Evolutionary conservation across 2,329 filamentous ascomycete genomes (phyloP).

Genomic region (Diplodia seriata): DNA sequence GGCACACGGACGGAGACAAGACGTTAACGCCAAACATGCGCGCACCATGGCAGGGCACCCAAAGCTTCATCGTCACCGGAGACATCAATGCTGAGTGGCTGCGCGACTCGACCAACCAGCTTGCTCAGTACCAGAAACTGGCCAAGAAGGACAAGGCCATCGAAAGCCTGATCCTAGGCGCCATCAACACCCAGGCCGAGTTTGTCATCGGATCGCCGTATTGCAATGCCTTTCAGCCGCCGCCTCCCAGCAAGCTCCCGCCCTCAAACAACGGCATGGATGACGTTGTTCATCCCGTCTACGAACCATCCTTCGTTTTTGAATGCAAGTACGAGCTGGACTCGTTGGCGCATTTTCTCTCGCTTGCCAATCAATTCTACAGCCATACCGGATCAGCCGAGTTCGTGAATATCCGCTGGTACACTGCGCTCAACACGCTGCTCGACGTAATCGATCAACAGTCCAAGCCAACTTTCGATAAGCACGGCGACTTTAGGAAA

Average conservation of each 20-base stretch:
- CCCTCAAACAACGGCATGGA: constrained; percentile 79
- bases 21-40: constrained; percentile 38
- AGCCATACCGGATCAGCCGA: constrained; percentile 77
- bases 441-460: constrained; percentile 79
- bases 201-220: constrained; percentile 95
- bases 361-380: constrained; percentile 85
- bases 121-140: constrained; percentile 86
- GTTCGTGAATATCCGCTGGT: constrained; percentile 82
- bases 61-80: constrained; percentile 92
- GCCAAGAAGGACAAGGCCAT: constrained; percentile 82
- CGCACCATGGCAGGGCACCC: constrained; percentile 75
- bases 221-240: constrained; percentile 98
- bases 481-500: constrained; percentile 67
- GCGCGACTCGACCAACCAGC: constrained; percentile 90
- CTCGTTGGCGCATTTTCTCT: constrained; percentile 89
- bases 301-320: constrained; percentile 85
- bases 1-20: constrained; percentile 71
- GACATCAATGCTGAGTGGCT: constrained; percentile 95
- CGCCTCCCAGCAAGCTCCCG: constrained; percentile 77
- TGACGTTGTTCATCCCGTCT: constrained; percentile 83
- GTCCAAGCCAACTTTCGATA: constrained; percentile 79
- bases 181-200: constrained; percentile 94
- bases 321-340: constrained; percentile 99
- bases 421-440: constrained; percentile 75
- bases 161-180: constrained; percentile 81